Base-by-base conservation (phyloP, 208 protist species). In the Strigomonas galati region DNA sequence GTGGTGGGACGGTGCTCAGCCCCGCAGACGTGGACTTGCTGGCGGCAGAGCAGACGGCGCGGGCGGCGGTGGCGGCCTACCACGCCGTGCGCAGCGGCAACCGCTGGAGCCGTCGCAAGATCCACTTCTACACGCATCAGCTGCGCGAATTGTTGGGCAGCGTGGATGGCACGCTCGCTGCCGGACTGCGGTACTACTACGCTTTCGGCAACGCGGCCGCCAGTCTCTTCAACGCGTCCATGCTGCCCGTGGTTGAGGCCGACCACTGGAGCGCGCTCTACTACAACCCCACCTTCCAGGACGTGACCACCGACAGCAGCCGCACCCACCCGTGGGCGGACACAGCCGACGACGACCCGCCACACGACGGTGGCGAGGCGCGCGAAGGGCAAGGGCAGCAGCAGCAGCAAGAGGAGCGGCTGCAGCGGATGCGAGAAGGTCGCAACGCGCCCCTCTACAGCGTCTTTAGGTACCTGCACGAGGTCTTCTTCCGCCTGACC, bases 141-240 rank as follows among this genome's bases (percentile, higher is more conserved):
- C 61, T 85, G 10, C 67, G 57, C 48, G 68, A 85, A 46, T 48
- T 82, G 48, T 70, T 85, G 27, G 70, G 76, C 23, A 66, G 69
- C 2, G 67, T 68, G 14, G 78, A 74, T 0, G 78, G 78, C 48
- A 65, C 72, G 17, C 76, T 85, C 69, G 69, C 63, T 19, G 79
- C 71, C 54, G 79, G 76, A 17, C 72, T 81, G 28, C 69, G 67
- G 0, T 82, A 75, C 66, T 88, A 84, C 62, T 88, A 89, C 72
- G 72, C 71, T 59, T 85, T 76, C 71, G 79, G 68, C 66, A 71
- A 89, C 64, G 69, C 76, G 37, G 74, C 71, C 21, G 79, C 77
- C 21, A 60, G 74, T 35, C 67, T 89, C 37, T 89, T 75, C 74
- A 84, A 89, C 65, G 74, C 76, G 3, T 82, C 72, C 15, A 74